These are phyloP conservation scores for Lathyrus oleraceus DNA, from an alignment of 306 rosid genomes.

Conservation along the genomic window DNA sequence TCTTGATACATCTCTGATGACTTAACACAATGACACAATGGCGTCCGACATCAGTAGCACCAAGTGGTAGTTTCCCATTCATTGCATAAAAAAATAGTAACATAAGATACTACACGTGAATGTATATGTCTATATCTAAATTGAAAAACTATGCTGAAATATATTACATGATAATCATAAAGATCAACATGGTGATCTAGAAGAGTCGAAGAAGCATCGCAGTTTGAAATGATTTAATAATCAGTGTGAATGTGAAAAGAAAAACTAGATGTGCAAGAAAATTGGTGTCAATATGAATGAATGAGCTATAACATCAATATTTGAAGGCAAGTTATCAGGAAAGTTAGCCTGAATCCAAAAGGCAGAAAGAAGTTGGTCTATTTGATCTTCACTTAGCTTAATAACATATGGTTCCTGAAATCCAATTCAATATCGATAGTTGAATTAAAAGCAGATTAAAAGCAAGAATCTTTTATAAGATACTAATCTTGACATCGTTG, in stretches of 20 bases:
- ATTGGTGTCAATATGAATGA: slow-evolving; percentile 68
- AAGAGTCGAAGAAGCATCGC: slow-evolving; percentile 64
- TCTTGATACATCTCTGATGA: no score
- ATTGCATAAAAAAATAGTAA: slow-evolving; percentile 6
- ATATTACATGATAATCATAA: slow-evolving; percentile 85
- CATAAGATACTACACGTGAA: slow-evolving; percentile 12
- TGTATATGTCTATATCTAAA: background rate
- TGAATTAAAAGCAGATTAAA: no score
- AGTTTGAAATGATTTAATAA: slow-evolving; percentile 75
- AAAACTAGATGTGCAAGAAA: slow-evolving; percentile 66
- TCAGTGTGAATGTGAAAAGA: no score
- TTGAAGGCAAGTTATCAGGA: slow-evolving; percentile 86
- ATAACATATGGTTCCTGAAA: slow-evolving; percentile 73
- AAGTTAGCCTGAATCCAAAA: slow-evolving; percentile 89
- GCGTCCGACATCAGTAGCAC: no score
- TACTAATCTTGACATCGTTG: no score
- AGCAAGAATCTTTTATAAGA: no score
- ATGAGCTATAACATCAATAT: slow-evolving; percentile 79
- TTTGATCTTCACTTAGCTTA: slow-evolving; percentile 91
- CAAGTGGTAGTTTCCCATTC: no score
- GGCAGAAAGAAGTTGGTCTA: slow-evolving; percentile 79
- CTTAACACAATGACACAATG: no score
- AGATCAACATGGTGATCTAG: slow-evolving; percentile 90
- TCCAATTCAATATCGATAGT: slow-evolving; percentile 39
- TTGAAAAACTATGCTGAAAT: slow-evolving; percentile 21